phyloP scores from a whole-genome alignment of 2,329 filamentous ascomycete genomes.

The Sporothrix humicola region DNA sequence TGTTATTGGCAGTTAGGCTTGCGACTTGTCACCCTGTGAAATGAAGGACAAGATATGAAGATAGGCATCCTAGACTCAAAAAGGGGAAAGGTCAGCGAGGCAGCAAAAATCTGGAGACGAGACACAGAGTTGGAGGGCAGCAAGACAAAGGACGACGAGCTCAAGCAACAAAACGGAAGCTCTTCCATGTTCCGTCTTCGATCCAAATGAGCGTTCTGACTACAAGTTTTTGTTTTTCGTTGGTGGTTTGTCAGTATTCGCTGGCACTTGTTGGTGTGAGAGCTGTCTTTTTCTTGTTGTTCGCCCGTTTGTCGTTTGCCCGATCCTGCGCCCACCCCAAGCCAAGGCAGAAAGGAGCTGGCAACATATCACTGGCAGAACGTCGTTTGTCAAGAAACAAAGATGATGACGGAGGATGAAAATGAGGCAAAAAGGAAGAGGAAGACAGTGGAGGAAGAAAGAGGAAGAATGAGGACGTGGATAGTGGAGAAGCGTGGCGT shows the following conservation, averaged over 20 bases:
- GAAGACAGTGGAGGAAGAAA: background rate
- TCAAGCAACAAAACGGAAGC: background rate
- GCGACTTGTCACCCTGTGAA: background rate
- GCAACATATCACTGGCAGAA: background rate
- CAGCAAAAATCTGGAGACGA: background rate
- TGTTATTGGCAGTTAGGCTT: background rate
- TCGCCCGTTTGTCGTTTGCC: background rate
- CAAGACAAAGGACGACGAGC: background rate
- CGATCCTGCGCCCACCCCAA: background rate
- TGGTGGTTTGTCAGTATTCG: no score
- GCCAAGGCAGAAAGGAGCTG: background rate
- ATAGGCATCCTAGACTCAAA: no score
- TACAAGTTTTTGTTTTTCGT: background rate
- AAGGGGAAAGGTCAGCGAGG: background rate
- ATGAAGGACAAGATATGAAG: background rate
- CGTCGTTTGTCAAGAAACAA: background rate
- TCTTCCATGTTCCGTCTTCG: background rate
- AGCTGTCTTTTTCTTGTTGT: background rate
- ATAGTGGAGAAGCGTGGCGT: background rate
- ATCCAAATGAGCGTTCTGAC: slow-evolving; percentile 27
- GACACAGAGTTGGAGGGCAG: background rate
- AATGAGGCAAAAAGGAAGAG: background rate
- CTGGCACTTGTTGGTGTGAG: background rate
- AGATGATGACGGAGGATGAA: background rate
- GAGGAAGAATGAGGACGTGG: background rate